Evolutionary conservation across 2,329 filamentous ascomycete species (phyloP).

Genomic region (Zymoseptoria brevis): DNA sequence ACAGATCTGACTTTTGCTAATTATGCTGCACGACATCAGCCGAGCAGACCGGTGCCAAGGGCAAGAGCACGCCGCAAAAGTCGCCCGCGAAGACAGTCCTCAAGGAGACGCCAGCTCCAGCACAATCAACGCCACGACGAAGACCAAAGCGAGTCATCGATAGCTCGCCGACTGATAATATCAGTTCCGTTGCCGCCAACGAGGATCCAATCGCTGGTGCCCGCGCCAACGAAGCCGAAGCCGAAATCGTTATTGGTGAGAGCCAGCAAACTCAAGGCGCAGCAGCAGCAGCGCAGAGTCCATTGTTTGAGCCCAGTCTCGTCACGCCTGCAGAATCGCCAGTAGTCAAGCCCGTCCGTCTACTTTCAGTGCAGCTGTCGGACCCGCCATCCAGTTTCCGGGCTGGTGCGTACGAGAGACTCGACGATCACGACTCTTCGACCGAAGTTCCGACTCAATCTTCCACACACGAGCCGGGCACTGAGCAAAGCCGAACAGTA

Average conservation of each 20-base stretch:
- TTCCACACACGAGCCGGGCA: not conserved
- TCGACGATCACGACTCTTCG: not conserved
- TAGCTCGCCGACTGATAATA: conserved; percentile 14
- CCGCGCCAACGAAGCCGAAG: not conserved
- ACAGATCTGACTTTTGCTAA: not conserved
- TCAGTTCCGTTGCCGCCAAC: not conserved
- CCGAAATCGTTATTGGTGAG: conserved; percentile 21
- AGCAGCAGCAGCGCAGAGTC: not conserved
- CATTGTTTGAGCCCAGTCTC: not conserved
- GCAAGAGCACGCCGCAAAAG: not conserved
- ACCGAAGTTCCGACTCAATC: conserved; percentile 6
- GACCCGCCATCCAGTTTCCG: conserved; percentile 24
- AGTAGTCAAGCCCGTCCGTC: not conserved
- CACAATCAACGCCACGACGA: not conserved
- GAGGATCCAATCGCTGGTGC: not conserved
- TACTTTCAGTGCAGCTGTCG: conserved; percentile 12
- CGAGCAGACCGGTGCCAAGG: not conserved
- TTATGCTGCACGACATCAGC: not conserved
- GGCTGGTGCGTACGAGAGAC: conserved; percentile 18
- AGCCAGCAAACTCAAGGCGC: conserved; percentile 9
- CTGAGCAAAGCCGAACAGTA: conserved; percentile 7
- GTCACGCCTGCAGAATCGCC: not conserved
- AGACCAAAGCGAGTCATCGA: conserved; percentile 11
- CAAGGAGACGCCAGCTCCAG: not conserved
- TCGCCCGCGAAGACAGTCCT: not conserved